A percentile compares a stretch with the other conserved stretches of the same genome.
Evolutionary conservation across 139 green algal genomes (phyloP).

Genomic region (Coelastrella sp.): DNA sequence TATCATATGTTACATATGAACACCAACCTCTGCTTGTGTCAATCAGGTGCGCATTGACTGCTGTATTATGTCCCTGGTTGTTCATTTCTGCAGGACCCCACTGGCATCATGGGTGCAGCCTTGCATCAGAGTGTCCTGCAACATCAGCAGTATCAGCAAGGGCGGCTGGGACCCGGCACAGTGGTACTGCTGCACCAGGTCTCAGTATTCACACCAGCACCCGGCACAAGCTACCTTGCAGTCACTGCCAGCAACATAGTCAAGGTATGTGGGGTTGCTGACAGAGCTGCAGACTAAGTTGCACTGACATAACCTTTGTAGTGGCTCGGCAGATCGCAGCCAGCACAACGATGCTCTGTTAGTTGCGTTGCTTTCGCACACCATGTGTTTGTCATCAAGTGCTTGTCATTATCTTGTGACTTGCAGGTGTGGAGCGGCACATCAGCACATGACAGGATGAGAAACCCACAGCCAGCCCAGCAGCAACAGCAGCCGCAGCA

Average conservation of each 20-base stretch:
- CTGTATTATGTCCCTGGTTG: neutral
- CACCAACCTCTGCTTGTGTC: too few relatives aligned
- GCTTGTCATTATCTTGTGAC: neutral
- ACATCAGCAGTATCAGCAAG: constrained; percentile 24
- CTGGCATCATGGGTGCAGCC: constrained; percentile 22
- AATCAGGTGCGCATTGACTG: too few relatives aligned
- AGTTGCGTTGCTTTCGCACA: too few relatives aligned
- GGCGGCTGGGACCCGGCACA: neutral
- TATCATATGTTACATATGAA: too few relatives aligned
- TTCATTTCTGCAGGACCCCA: constrained; percentile 18
- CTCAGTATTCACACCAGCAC: constrained; percentile 20
- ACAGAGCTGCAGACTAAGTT: too few relatives aligned
- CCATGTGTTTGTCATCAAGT: too few relatives aligned
- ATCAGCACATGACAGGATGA: neutral
- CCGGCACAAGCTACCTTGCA: constrained; percentile 28
- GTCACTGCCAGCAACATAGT: constrained; percentile 33
- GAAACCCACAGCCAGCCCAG: neutral
- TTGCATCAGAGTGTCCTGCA: constrained; percentile 33
- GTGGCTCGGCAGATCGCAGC: too few relatives aligned
- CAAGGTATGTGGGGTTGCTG: too few relatives aligned
- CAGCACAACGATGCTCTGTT: too few relatives aligned
- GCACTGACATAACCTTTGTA: too few relatives aligned
- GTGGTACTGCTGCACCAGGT: constrained; percentile 41
- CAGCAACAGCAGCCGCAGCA: constrained; percentile 14
- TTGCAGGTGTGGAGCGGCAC: neutral